Base-by-base conservation (phyloP, 129 eudicot species). In the Chrysanthemum lavandulifolium region DNA sequence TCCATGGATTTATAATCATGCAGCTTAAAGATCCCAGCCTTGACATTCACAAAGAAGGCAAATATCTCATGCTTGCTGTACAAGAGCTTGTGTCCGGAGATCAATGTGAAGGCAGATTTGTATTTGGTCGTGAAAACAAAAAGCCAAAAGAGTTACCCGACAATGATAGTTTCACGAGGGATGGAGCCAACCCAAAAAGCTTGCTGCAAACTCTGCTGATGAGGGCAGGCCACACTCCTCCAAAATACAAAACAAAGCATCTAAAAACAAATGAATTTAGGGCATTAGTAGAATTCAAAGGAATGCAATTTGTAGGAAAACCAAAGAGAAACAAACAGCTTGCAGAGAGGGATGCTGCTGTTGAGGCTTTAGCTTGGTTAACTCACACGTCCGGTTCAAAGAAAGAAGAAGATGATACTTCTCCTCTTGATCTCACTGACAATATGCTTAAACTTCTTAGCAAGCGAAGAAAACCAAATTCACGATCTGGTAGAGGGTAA, bases 171-270 rank as follows among this genome's bases (percentile, higher is more conserved):
- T 91, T 90, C 73, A 81, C 97, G 36, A 90, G 82, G 81, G 99
- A 95, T 47, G 99, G 99, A 62, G 83, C 91, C 48, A 90, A 95
- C 69, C 99, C 97, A 0, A 95, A 95, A 88, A 86, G 88, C 87
- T 77, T 95, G 74, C 83, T 95, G 40, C 99, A 95, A 74, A 95
- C 97, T 4, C 87, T 95, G 31, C 68, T 95, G 77, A 86, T 88
- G 99, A 84, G 99, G 84, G 99, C 99, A 6, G 99, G 99, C 13
- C 97, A 95, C 82, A 65, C 96, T 21, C 94, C 99, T 48, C 99
- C 99, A 7, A 95, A 90, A 59, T 95, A 95, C 82, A 95, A 95
- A 87, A 84, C 94, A 29, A 95, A 95, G 74, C 99, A 95, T 82
- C 78, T 95, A 6, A 95, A 90, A 82, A 90, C 97, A 5, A 95